Percentiles rank a stretch among this genome's conserved stretches.
Evolutionary conservation across 345 rosid genomes (phyloP).

Genomic region (Microcos paniculata): DNA sequence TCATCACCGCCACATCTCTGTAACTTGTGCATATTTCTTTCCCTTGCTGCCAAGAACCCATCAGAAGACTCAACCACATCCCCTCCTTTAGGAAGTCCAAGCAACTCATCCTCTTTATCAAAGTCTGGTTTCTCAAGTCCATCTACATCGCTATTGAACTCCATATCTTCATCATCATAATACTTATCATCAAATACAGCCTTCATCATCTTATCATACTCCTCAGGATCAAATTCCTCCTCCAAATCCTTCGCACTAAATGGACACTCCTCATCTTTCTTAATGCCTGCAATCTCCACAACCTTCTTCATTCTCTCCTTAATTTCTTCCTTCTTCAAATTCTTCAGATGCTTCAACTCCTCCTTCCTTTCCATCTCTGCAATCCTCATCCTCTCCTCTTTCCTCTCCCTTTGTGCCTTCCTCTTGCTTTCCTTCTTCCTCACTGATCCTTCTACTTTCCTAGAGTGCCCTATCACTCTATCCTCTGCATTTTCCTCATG

Average conservation of each 20-base stretch:
- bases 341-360: conserved; percentile 85
- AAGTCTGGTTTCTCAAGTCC: conserved; percentile 76
- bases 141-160: conserved; percentile 45
- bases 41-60: conserved; percentile 68
- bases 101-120: conserved; percentile 80
- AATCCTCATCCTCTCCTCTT: conserved; percentile 63
- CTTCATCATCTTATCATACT: conserved; percentile 82
- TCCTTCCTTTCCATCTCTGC: conserved; percentile 75
- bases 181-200: conserved; percentile 58
- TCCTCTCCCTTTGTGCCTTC: conserved; percentile 69
- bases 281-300: conserved; percentile 67
- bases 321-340: conserved; percentile 84
- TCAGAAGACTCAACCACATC: conserved; percentile 47
- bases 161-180: conserved; percentile 60
- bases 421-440: conserved; percentile 76
- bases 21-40: conserved; percentile 43
- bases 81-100: conserved; percentile 78
- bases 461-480: conserved; percentile 64
- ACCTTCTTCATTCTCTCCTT: conserved; percentile 71
- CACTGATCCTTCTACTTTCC: conserved; percentile 76
- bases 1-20: conserved; percentile 29
- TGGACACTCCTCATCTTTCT: conserved; percentile 38
- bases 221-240: conserved; percentile 77
- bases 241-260: conserved; percentile 48
- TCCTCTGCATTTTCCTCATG: conserved; percentile 71